Conservation (phyloP, 441 rosid species). For the Syzygium malaccense region DNA sequence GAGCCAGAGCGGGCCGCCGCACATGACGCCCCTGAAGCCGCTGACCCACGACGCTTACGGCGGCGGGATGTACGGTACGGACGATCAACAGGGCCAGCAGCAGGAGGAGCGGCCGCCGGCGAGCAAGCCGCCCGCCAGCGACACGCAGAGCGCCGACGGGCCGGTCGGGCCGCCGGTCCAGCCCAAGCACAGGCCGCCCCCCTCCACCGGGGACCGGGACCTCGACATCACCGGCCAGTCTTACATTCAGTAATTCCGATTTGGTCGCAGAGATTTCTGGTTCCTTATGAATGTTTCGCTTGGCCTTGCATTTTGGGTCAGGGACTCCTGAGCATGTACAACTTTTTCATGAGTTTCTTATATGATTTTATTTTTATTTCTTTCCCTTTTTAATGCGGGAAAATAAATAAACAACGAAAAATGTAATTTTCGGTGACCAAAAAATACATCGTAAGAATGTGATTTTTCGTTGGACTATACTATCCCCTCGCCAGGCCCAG, state of each 20-base stretch:
- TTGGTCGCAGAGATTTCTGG: not conserved
- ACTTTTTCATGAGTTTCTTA: not conserved
- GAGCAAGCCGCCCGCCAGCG: conserved; percentile 45
- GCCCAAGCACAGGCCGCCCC: conserved; percentile 45
- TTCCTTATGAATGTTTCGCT: not conserved
- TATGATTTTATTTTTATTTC: too few species aligned
- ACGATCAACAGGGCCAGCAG: conserved; percentile 16
- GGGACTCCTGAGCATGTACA: not conserved
- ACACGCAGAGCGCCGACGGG: conserved; percentile 59
- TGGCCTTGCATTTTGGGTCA: not conserved
- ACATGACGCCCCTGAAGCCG: conserved; percentile 40
- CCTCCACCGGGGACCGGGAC: conserved; percentile 54
- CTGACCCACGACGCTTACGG: conserved; percentile 51
- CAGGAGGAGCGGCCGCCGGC: not conserved
- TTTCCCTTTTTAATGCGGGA: not conserved
- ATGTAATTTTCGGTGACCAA: not conserved
- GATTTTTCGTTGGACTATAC: not conserved
- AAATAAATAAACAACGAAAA: not conserved
- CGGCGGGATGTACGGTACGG: conserved; percentile 50
- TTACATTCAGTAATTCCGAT: conserved; percentile 37
- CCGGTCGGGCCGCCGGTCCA: conserved; percentile 17
- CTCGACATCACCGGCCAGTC: conserved; percentile 57
- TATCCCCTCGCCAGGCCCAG: not conserved
- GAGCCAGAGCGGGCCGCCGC: conserved; percentile 23
- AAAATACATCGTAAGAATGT: not conserved